Base-by-base conservation (phyloP, 2,329 filamentous ascomycete genomes). In the Colletotrichum navitas region DNA sequence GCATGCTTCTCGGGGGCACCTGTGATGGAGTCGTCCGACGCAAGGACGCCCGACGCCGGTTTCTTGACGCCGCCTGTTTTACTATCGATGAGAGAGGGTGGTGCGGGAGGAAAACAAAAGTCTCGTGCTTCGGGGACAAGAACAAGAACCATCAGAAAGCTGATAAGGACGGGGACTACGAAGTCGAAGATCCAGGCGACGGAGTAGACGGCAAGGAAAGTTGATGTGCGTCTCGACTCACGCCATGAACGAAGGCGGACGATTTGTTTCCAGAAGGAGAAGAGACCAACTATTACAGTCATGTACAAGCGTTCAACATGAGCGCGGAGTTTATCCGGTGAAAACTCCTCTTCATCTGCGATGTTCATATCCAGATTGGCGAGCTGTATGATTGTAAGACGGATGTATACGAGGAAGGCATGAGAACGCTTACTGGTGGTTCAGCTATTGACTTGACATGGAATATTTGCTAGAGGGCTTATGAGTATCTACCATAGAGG, bases 1-100 rank as follows among this genome's bases (percentile, higher is more conserved):
- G 94, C 92, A 81, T 94, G 89, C 74, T 94, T 93, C 79, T 97
- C 93, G 0, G 93, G 92, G 0, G 94, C 94, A 1, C 94, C 94
- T 0, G 94, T 97, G 0, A 92, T 87, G 68, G 92, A 94, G 71
- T 94, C 92, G 36, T 91, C 88, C 26, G 92, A 94, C 0, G 92
- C 94, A 0, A 96, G 82, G 0, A 94, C 89, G 1, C 93, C 93
- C 3, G 93, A 88, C 62, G 90, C 89, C 0, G 93, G 93, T 76
- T 92, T 95, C 79, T 96, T 90, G 0, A 95, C 85, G 8, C 92
- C 92, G 8, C 94, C 93, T 0, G 91, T 92, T 70, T 86, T 89
- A 43, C 85, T 83, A 74, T 91, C 87, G 54, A 96, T 92, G 1
- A 96, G 84, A 0, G 93, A 89, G 0, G 95, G 85, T 0, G 94